These are phyloP conservation scores for Clonostachys solani DNA, from an alignment of 2,329 filamentous ascomycete species.

Conservation along the genomic window DNA sequence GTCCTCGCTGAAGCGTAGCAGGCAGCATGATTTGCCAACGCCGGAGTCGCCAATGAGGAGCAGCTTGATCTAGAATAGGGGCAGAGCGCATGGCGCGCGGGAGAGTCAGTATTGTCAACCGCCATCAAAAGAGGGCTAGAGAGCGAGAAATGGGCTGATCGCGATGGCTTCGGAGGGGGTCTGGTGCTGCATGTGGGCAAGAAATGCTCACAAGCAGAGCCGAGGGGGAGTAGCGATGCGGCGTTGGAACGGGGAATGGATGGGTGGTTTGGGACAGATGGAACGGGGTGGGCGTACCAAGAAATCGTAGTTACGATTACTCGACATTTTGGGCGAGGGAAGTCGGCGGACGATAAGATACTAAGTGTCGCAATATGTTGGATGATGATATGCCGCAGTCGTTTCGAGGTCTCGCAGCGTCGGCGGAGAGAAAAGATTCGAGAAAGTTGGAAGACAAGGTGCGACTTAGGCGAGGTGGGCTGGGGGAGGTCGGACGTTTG, in stretches of 20 bases:
- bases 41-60: slow-evolving; percentile 95
- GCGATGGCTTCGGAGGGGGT: neutral
- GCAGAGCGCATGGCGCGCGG: neutral
- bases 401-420: too few relatives aligned
- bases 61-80: slow-evolving; percentile 74
- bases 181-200: too few relatives aligned
- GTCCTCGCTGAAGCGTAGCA: slow-evolving; percentile 95
- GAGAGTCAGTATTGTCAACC: neutral
- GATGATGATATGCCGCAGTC: too few relatives aligned
- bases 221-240: neutral
- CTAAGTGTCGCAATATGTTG: too few relatives aligned
- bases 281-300: slow-evolving; percentile 58
- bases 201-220: too few relatives aligned
- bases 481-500: too few relatives aligned
- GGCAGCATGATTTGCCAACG: slow-evolving; percentile 95
- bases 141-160: neutral
- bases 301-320: slow-evolving; percentile 98
- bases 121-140: neutral
- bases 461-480: too few relatives aligned
- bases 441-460: too few relatives aligned
- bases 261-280: slow-evolving; percentile 11
- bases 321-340: slow-evolving; percentile 66
- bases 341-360: too few relatives aligned
- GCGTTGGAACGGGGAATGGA: slow-evolving; percentile 6
- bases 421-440: too few relatives aligned